phyloP scores from a whole-genome alignment of 192 early-diverging fungal species.

The Coemansia sp. region DNA sequence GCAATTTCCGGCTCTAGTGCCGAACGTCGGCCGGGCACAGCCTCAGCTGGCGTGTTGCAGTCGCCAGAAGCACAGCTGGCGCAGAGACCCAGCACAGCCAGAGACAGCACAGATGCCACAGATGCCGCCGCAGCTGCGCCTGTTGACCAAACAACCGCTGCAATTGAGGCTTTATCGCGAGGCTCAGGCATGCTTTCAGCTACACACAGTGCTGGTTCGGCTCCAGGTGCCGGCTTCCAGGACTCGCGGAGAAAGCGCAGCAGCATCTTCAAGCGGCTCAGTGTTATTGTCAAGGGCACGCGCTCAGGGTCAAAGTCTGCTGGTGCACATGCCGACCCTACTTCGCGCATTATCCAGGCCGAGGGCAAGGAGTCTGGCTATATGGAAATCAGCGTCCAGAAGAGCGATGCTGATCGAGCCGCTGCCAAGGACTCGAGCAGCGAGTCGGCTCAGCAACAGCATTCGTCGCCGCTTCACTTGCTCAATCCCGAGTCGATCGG shows the following conservation, averaged over 20 bases:
- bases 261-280: conserved; percentile 49
- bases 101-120: not conserved
- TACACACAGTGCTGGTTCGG: conserved; percentile 2
- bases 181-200: conserved; percentile 13
- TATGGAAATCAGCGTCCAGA: conserved; percentile 43
- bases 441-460: not conserved
- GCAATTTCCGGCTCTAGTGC: conserved; percentile 5
- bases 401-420: not conserved
- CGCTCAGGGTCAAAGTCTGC: conserved; percentile 19
- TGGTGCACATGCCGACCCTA: conserved; percentile 13
- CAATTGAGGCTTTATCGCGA: conserved; percentile 41
- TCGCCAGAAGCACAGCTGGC: not conserved
- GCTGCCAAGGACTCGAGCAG: not conserved
- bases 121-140: conserved; percentile 7
- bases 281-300: conserved; percentile 41
- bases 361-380: conserved; percentile 37
- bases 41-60: not conserved
- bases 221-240: not conserved
- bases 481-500: conserved; percentile 7
- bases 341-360: conserved; percentile 35
- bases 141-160: conserved; percentile 50
- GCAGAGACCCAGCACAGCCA: not conserved
- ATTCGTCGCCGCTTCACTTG: conserved; percentile 2
- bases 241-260: conserved; percentile 35
- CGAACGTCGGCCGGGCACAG: not conserved